phyloP scores from a whole-genome alignment of 2,329 filamentous ascomycete species.

The Cryoendolithus antarcticus region DNA sequence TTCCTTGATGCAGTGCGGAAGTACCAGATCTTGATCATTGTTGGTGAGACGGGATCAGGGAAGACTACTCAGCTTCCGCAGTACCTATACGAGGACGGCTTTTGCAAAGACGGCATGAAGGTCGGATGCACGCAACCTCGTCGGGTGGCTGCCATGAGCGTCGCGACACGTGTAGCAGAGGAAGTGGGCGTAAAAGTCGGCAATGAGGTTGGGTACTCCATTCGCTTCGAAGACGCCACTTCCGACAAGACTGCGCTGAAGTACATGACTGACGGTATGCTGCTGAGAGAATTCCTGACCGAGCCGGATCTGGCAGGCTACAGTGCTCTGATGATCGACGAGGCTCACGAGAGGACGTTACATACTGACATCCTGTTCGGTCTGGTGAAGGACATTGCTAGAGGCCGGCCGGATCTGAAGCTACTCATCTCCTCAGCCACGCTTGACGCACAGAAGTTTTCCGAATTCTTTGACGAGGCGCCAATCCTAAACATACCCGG shows the following conservation, averaged over 20 bases:
- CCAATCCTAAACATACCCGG: conserved; percentile 94
- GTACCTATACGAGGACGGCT: conserved; percentile 84
- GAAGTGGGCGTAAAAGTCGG: conserved; percentile 86
- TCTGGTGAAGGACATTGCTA: conserved; percentile 75
- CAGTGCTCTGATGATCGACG: conserved; percentile 87
- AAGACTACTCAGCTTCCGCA: conserved; percentile 95
- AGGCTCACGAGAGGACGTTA: conserved; percentile 88
- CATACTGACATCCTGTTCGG: conserved; percentile 84
- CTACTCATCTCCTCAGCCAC: conserved; percentile 88
- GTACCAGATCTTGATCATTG: conserved; percentile 79
- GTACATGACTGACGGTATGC: conserved; percentile 96
- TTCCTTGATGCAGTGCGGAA: conserved; percentile 77
- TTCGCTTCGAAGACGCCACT: conserved; percentile 87
- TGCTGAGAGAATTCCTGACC: conserved; percentile 78
- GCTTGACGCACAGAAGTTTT: conserved; percentile 87
- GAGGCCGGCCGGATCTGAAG: conserved; percentile 73
- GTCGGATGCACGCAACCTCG: conserved; percentile 90
- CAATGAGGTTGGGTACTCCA: conserved; percentile 88
- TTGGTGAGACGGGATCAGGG: conserved; percentile 87
- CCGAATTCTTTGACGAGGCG: conserved; percentile 79
- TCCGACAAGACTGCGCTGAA: conserved; percentile 85
- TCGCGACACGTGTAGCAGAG: conserved; percentile 89
- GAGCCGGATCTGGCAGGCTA: conserved; percentile 76
- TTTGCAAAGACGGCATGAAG: conserved; percentile 70
- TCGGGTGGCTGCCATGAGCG: conserved; percentile 92